Percentiles rank a stretch among this genome's conserved stretches.
Conservation (phyloP, 331 rosid species). For the Phaseolus coccineus region DNA sequence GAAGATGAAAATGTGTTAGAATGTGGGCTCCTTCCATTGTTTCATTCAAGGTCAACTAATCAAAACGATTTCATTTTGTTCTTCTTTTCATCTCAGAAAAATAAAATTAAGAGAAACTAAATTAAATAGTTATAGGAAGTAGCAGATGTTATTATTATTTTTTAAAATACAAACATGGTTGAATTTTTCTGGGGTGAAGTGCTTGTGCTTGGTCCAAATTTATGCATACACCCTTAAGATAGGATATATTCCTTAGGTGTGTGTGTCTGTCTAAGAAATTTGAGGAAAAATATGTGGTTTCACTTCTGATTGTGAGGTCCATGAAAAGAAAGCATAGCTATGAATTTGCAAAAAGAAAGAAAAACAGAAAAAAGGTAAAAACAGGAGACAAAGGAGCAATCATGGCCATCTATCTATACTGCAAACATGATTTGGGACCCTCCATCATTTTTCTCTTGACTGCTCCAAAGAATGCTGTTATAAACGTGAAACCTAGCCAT, state of each 20-base stretch:
- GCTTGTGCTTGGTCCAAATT: constrained; percentile 22
- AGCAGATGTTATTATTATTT: too few relatives aligned
- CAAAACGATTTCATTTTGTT: constrained; percentile 44
- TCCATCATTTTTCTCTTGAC: constrained; percentile 68
- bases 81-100: too few relatives aligned
- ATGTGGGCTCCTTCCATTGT: constrained; percentile 49
- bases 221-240: constrained; percentile 1
- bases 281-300: constrained; percentile 33
- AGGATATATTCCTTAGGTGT: constrained; percentile 39
- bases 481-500: constrained; percentile 78
- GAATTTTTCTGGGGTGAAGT: constrained; percentile 5
- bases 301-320: constrained; percentile 9
- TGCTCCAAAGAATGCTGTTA: constrained; percentile 62
- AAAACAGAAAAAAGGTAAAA: constrained; percentile 13
- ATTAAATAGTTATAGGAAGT: too few relatives aligned
- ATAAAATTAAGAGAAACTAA: too few relatives aligned
- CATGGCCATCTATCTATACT: constrained; percentile 57
- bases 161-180: too few relatives aligned
- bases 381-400: constrained; percentile 56
- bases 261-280: background rate
- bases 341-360: constrained; percentile 28
- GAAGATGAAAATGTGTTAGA: constrained; percentile 29
- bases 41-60: constrained; percentile 53
- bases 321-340: constrained; percentile 31
- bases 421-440: constrained; percentile 63